These are phyloP conservation scores for Rhinocladiella similis DNA, from an alignment of 2,329 filamentous ascomycete genomes.

Conservation along the genomic window DNA sequence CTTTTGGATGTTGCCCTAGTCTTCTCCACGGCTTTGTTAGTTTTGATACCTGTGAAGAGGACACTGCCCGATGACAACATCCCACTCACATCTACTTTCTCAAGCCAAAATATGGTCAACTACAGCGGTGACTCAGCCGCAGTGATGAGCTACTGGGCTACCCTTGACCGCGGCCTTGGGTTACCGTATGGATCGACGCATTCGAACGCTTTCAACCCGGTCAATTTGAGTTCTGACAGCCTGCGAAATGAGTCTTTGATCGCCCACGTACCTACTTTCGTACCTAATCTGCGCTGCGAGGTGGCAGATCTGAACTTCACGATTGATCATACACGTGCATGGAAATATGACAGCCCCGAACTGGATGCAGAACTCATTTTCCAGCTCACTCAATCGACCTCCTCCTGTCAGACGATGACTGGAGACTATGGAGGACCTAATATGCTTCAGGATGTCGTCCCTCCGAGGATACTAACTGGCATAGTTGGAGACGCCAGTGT, in stretches of 20 bases:
- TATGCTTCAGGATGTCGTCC: too few species aligned
- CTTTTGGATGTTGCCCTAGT: constrained; percentile 29
- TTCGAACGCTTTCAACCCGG: not conserved
- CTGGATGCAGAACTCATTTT: too few species aligned
- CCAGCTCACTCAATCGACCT: too few species aligned
- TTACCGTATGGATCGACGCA: not conserved
- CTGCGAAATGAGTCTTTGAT: not conserved
- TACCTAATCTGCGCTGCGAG: too few species aligned
- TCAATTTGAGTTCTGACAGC: not conserved
- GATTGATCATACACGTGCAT: too few species aligned
- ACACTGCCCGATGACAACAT: not conserved
- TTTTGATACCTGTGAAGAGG: constrained; percentile 25
- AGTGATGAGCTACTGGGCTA: not conserved
- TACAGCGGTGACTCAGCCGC: not conserved
- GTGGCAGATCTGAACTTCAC: not conserved
- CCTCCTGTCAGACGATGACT: too few species aligned
- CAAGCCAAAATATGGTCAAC: not conserved
- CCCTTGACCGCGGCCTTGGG: not conserved
- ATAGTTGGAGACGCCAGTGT: too few species aligned
- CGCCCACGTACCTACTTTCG: too few species aligned
- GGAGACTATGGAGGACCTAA: too few species aligned
- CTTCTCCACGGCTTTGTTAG: constrained; percentile 32
- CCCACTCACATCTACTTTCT: not conserved
- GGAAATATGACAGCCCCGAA: too few species aligned
- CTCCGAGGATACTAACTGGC: too few species aligned